Base-by-base conservation (phyloP, 306 rosid species). In the Elaeagnus macrophylla region DNA sequence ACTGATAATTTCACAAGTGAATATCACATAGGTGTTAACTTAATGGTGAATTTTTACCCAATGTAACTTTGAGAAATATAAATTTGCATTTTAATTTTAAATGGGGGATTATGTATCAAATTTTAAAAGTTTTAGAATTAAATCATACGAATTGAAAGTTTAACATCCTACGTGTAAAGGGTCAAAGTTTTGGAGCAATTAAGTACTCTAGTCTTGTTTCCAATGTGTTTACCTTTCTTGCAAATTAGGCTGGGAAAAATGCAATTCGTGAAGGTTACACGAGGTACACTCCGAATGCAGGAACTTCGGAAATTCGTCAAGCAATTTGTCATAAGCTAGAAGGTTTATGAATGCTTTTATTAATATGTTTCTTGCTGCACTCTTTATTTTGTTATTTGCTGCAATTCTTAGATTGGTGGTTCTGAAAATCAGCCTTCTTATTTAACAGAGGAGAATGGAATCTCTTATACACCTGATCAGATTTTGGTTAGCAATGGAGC, bases 401-500 rank as follows among this genome's bases (percentile, higher is more conserved):
- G 12, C 12, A 35, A 51, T 8, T 66, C n/a, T 35, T 49, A 37
- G 39, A 38, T 37, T 46, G 6, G 38, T 25, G 20, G 25, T 43
- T 73, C 54, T 65, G 48, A 58, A 14, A 48, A 13, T 46, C 11
- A 48, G 35, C 1, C 8, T 43, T 66, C 37, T n/a, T n/a, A n/a
- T 51, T 56, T 56, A 65, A 73, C 71, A 91, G 99, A 78, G 85
- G 99, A 91, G 79, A 91, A 91, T 56, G 93, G 87, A 47, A 64
- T 91, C 48, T 72, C 70, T 12, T 91, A 84, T 53, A 75, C 87
- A n/a, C 77, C 93, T 32, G 89, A 91, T 75, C 87, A 84, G 73
- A 66, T 91, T 48, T 68, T 91, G 48, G 83, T 91, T 64, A 84
- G 95, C 65, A 91, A 91, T 66, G 99, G 99, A 67, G 99, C 99